A percentile compares a stretch with the other conserved stretches of the same genome.
These are phyloP conservation scores for Rhododendron mucronatum DNA, from an alignment of 148 eudicot species.

Conservation along the genomic window DNA sequence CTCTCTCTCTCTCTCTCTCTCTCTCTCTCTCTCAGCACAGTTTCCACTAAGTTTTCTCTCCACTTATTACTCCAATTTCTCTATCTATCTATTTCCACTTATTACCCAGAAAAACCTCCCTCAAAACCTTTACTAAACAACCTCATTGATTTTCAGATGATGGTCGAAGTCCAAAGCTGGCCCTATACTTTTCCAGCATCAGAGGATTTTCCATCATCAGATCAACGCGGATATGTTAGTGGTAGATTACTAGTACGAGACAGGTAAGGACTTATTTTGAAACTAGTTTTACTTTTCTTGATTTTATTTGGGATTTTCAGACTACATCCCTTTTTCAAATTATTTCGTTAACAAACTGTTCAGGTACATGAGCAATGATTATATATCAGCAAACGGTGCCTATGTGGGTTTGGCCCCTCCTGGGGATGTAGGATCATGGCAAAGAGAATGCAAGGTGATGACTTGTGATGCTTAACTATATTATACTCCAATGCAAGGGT, in stretches of 20 bases:
- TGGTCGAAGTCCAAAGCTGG: constrained; percentile 62
- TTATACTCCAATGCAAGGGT: not conserved
- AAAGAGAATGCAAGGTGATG: constrained; percentile 87
- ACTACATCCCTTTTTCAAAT: not conserved
- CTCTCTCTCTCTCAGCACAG: no score
- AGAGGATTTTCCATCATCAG: constrained; percentile 63
- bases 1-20: no score
- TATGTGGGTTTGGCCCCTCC: constrained; percentile 83
- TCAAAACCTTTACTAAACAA: no score
- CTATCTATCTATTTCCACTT: no score
- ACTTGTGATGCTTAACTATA: not conserved
- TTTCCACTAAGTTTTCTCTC: no score
- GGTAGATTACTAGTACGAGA: constrained; percentile 68
- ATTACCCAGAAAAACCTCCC: no score
- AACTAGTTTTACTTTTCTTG: not conserved
- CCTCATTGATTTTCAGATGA: constrained; percentile 27
- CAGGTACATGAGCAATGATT: constrained; percentile 42
- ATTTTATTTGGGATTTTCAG: no score
- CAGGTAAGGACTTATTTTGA: constrained; percentile 33
- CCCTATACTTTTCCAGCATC: constrained; percentile 83
- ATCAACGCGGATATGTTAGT: constrained; percentile 55
- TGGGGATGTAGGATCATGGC: constrained; percentile 94
- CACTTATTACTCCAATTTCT: no score
- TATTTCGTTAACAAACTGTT: not conserved
- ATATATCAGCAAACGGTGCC: constrained; percentile 56